Conservation (phyloP, 2,329 filamentous ascomycete genomes). For the Alternaria conjuncta region DNA sequence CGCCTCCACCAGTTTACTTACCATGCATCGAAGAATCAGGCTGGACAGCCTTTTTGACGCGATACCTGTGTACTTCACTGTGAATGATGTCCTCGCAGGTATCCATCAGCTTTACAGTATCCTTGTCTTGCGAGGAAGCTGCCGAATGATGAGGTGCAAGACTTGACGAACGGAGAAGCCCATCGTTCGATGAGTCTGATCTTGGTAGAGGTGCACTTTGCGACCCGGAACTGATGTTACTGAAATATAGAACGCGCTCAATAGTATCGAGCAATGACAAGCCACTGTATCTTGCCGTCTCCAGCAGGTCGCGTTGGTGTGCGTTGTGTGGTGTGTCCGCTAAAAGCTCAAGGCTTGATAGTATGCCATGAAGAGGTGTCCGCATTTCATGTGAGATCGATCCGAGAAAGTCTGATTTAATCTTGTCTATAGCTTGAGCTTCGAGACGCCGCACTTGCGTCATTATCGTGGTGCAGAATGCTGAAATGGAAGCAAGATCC, state of each 20-base stretch:
- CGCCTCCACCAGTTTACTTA: not conserved
- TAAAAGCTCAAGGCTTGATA: slow-evolving; percentile 8
- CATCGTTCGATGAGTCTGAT: not conserved
- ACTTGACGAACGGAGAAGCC: not conserved
- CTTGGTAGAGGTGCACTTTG: not conserved
- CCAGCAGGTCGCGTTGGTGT: slow-evolving; percentile 7
- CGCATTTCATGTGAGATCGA: slow-evolving; percentile 14
- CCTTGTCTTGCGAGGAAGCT: not conserved
- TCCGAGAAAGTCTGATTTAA: slow-evolving; percentile 12
- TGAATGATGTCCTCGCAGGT: slow-evolving; percentile 8
- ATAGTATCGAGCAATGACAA: slow-evolving; percentile 9
- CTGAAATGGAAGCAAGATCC: slow-evolving; percentile 10
- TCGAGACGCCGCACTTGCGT: slow-evolving; percentile 12
- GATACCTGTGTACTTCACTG: not conserved
- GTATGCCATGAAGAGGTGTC: slow-evolving; percentile 8
- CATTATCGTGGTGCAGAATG: slow-evolving; percentile 13
- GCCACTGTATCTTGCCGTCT: slow-evolving; percentile 8
- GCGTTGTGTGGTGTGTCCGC: slow-evolving; percentile 4
- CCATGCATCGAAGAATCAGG: not conserved
- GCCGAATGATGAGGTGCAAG: not conserved
- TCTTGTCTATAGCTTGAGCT: slow-evolving; percentile 12
- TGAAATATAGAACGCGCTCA: slow-evolving; percentile 12
- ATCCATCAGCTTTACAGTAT: not conserved
- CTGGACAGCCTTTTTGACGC: slow-evolving; percentile 5
- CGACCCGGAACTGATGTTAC: slow-evolving; percentile 6